Evolutionary conservation across 352 stramenopile genomes (phyloP).

Genomic region (Pythium chondricola): DNA sequence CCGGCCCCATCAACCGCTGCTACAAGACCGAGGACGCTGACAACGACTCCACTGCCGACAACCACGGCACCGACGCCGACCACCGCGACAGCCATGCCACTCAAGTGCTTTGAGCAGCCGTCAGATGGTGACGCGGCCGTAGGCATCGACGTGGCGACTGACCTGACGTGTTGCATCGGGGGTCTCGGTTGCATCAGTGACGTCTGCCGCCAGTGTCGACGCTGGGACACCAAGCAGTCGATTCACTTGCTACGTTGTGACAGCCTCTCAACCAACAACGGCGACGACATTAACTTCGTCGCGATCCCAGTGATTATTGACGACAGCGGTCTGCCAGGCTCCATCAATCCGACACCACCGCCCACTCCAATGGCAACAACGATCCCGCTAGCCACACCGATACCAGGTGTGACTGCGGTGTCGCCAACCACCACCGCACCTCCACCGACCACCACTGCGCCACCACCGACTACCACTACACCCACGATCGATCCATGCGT

Average conservation of each 20-base stretch:
- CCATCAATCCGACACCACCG: too few species aligned
- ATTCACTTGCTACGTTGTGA: constrained; percentile 4
- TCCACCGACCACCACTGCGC: background rate
- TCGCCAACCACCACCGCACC: background rate
- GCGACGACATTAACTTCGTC: too few species aligned
- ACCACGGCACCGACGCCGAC: background rate
- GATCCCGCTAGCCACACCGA: background rate
- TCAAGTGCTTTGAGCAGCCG: background rate
- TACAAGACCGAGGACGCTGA: too few species aligned
- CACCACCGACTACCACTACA: background rate
- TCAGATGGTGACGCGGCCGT: background rate
- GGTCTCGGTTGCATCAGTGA: constrained; percentile 13
- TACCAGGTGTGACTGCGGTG: too few species aligned
- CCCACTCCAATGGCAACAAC: too few species aligned
- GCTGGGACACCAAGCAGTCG: constrained; percentile 12
- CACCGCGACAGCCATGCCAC: too few species aligned
- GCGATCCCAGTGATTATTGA: too few species aligned
- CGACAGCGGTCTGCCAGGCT: too few species aligned
- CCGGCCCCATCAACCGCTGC: too few species aligned
- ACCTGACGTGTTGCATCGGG: background rate
- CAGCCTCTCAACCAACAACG: background rate
- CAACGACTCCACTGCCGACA: background rate
- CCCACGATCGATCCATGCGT: constrained; percentile 3
- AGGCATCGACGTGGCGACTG: constrained; percentile 4
- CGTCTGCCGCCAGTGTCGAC: constrained; percentile 25